Percentiles rank a stretch among this genome's conserved stretches.
Conservation (phyloP, 2,329 filamentous ascomycete species). For the Mycogone perniciosa region DNA sequence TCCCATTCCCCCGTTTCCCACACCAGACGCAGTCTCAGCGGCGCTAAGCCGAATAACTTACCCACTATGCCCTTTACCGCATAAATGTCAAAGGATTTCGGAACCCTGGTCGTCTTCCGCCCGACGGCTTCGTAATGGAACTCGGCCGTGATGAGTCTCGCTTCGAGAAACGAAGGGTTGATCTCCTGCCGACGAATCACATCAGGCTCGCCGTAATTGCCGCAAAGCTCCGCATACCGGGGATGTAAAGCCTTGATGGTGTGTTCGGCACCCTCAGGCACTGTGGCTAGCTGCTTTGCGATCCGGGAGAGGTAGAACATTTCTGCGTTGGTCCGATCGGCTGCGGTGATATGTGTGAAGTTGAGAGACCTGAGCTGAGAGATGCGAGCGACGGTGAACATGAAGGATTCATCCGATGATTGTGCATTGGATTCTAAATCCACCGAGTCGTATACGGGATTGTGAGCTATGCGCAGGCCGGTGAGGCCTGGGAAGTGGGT, state of each 20-base stretch:
- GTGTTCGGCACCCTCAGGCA: conserved; percentile 45
- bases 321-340: conserved; percentile 81
- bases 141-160: conserved; percentile 63
- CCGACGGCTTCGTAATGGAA: conserved; percentile 31
- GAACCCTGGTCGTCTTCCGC: conserved; percentile 48
- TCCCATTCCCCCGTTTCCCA: conserved; percentile 94
- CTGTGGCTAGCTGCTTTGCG: conserved; percentile 62
- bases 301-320: conserved; percentile 89
- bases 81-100: conserved; percentile 74
- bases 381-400: conserved; percentile 77
- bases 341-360: conserved; percentile 61
- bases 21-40: conserved; percentile 60
- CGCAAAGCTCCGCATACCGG: conserved; percentile 67
- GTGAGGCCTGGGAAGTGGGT: conserved; percentile 64
- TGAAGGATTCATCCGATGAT: conserved; percentile 74
- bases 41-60: conserved; percentile 58
- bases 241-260: conserved; percentile 59
- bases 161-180: conserved; percentile 76
- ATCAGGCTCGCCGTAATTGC: conserved; percentile 65
- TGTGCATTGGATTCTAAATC: conserved; percentile 38
- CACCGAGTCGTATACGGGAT: conserved; percentile 67
- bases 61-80: conserved; percentile 72
- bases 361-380: conserved; percentile 63
- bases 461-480: conserved; percentile 74
- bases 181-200: conserved; percentile 51